Conservation (phyloP, 345 rosid genomes). For the Pseudoturritis turrita region DNA sequence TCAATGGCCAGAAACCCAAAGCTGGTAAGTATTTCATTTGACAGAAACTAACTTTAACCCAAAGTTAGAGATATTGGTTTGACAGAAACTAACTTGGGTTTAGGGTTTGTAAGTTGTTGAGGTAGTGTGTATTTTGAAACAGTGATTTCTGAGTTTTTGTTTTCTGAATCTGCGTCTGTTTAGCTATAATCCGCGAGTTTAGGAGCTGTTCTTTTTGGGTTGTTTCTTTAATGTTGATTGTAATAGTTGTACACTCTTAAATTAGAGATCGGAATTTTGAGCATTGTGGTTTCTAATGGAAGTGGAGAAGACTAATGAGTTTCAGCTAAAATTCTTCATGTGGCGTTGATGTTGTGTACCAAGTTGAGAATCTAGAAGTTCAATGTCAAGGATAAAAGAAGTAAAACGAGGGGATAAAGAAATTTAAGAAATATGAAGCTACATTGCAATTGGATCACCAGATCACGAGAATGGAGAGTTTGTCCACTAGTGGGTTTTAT, state of each 20-base stretch:
- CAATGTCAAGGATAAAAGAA: background rate
- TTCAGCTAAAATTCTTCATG: background rate
- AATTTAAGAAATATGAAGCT: slow-evolving; percentile 6
- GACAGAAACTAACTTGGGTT: background rate
- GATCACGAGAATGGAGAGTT: background rate
- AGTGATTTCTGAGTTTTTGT: background rate
- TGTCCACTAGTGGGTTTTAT: slow-evolving; percentile 13
- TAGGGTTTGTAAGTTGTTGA: background rate
- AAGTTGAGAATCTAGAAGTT: background rate
- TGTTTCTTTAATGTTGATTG: background rate
- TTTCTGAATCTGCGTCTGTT: background rate
- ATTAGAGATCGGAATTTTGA: background rate
- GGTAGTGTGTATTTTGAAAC: background rate
- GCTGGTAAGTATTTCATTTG: no score
- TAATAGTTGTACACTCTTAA: background rate
- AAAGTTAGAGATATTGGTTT: no score
- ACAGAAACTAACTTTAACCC: no score
- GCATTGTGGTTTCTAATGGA: background rate
- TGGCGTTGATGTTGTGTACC: background rate
- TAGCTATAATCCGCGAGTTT: background rate
- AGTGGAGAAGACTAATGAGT: background rate
- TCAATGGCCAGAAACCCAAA: no score
- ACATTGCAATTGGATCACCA: background rate
- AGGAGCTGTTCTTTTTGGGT: background rate
- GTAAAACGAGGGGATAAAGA: no score